phyloP scores from a whole-genome alignment of 169 alveolate species.

The Miamiensis avidus region DNA sequence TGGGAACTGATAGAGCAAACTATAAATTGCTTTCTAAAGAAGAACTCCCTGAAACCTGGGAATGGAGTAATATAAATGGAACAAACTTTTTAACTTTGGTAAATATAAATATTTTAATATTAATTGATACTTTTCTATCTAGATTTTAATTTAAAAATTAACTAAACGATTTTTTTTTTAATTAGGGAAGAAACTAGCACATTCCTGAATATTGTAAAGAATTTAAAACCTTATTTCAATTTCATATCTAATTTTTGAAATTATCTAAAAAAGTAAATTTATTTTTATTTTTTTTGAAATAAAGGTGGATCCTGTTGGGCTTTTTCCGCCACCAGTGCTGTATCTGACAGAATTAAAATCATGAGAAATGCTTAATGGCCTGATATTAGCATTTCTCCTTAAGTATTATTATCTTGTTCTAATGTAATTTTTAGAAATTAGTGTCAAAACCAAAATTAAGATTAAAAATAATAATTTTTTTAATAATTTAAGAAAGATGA shows the following conservation, averaged over 20 bases:
- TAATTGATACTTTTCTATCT: too few relatives aligned
- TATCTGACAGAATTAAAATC: constrained; percentile 71
- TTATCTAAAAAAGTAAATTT: too few relatives aligned
- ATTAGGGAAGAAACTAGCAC: constrained; percentile 76
- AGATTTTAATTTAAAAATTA: too few relatives aligned
- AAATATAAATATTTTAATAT: too few relatives aligned
- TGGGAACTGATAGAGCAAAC: too few relatives aligned
- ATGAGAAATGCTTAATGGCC: constrained; percentile 46
- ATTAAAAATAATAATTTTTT: too few relatives aligned
- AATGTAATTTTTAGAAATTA: not conserved
- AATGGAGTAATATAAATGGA: constrained; percentile 70
- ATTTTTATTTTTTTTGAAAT: too few relatives aligned
- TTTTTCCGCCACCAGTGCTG: constrained; percentile 58
- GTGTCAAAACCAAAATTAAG: not conserved
- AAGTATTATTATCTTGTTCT: not conserved
- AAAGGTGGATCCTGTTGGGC: constrained; percentile 85
- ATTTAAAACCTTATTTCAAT: too few relatives aligned
- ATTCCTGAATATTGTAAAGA: constrained; percentile 75
- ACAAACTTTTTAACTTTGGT: constrained; percentile 54
- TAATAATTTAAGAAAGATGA: too few relatives aligned
- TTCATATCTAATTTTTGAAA: too few relatives aligned
- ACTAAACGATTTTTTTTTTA: too few relatives aligned
- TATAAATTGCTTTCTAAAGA: too few relatives aligned
- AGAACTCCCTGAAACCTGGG: constrained; percentile 47
- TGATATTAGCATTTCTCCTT: not conserved